Evolutionary conservation across 2,329 filamentous ascomycete genomes (phyloP).

Genomic region (Cladosporium velox): DNA sequence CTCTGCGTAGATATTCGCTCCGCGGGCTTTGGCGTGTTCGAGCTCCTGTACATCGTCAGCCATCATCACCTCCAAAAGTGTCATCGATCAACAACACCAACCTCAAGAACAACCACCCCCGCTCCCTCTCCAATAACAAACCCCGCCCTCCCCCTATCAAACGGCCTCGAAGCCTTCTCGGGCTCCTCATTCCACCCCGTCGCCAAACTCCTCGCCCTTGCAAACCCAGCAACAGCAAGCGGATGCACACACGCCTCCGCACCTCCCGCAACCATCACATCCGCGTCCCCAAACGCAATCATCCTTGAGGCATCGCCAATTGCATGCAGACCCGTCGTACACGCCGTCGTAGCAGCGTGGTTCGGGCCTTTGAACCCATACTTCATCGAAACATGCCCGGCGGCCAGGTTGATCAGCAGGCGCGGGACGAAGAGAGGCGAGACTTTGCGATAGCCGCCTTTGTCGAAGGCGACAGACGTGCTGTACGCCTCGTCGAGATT

Average conservation of each 20-base stretch:
- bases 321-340: conserved; percentile 92
- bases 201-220: conserved; percentile 80
- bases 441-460: conserved; percentile 84
- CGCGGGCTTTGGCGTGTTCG: conserved; percentile 78
- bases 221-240: conserved; percentile 87
- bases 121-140: conserved; percentile 95
- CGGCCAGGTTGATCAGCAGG: conserved; percentile 90
- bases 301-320: conserved; percentile 93
- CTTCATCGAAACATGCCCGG: conserved; percentile 91
- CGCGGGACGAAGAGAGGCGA: conserved; percentile 92
- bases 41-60: conserved; percentile 58
- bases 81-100: conserved; percentile 27
- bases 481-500: conserved; percentile 89
- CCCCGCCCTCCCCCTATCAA: conserved; percentile 75
- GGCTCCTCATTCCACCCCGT: conserved; percentile 78
- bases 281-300: conserved; percentile 85
- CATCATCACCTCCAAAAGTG: too few relatives aligned
- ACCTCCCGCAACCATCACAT: conserved; percentile 95
- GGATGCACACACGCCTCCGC: conserved; percentile 96
- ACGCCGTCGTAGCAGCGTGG: conserved; percentile 89
- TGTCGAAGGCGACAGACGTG: conserved; percentile 74
- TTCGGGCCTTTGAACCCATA: conserved; percentile 88
- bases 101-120: conserved; percentile 81
- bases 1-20: conserved; percentile 84
- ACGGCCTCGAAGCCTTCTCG: conserved; percentile 74